Percentiles rank a stretch among this genome's conserved stretches.
phyloP scores from a whole-genome alignment of 2,329 filamentous ascomycete genomes.

The Aspergillus quadricinctus region DNA sequence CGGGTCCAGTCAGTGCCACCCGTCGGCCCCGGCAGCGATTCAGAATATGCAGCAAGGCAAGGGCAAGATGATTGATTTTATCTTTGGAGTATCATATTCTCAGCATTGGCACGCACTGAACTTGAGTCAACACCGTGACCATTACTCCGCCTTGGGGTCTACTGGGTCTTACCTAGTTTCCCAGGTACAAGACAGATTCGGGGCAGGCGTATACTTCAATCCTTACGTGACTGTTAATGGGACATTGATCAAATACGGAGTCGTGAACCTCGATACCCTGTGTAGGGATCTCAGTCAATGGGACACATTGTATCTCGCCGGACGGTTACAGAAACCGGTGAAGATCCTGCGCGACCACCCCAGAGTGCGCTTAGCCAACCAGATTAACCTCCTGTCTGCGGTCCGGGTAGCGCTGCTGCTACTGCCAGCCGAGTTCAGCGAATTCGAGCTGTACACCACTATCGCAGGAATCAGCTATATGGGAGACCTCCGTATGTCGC shows the following conservation, averaged over 20 bases:
- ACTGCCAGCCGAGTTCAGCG: slow-evolving; percentile 77
- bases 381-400: slow-evolving; percentile 90
- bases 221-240: slow-evolving; percentile 93
- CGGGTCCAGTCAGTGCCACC: slow-evolving; percentile 54
- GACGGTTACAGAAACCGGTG: slow-evolving; percentile 92
- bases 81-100: slow-evolving; percentile 89
- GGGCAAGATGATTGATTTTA: slow-evolving; percentile 98
- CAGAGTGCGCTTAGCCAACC: slow-evolving; percentile 85
- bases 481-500: slow-evolving; percentile 90
- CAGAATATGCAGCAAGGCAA: slow-evolving; percentile 79
- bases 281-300: slow-evolving; percentile 82
- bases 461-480: slow-evolving; percentile 92
- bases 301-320: slow-evolving; percentile 95
- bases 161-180: slow-evolving; percentile 83
- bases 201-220: slow-evolving; percentile 96
- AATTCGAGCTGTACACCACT: slow-evolving; percentile 81
- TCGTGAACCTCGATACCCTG: slow-evolving; percentile 88
- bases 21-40: slow-evolving; percentile 75
- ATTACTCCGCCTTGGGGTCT: slow-evolving; percentile 82
- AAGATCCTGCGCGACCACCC: slow-evolving; percentile 96
- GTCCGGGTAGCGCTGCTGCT: slow-evolving; percentile 84
- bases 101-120: slow-evolving; percentile 98
- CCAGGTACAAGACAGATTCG: slow-evolving; percentile 78
- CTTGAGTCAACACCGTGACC: slow-evolving; percentile 77
- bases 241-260: slow-evolving; percentile 94